Evolutionary conservation across 2,329 filamentous ascomycete genomes (phyloP).

Genomic region (Alternaria sp.): DNA sequence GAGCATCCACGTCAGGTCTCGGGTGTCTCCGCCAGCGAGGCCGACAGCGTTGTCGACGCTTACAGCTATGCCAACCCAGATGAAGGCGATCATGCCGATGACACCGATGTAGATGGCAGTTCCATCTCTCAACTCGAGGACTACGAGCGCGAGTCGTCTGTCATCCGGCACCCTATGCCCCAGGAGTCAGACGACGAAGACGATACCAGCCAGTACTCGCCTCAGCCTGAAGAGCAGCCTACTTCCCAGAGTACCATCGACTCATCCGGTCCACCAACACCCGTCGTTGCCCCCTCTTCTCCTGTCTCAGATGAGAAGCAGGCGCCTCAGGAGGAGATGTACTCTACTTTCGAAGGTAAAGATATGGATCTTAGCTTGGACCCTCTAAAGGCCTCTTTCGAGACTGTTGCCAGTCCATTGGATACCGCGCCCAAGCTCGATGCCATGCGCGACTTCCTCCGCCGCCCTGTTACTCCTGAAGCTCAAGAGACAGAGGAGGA

Average conservation of each 20-base stretch:
- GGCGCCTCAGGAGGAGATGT: slow-evolving; percentile 51
- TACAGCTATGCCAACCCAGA: slow-evolving; percentile 62
- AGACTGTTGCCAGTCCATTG: slow-evolving; percentile 36
- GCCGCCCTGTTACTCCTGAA: slow-evolving; percentile 61
- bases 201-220: slow-evolving; percentile 65
- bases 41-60: slow-evolving; percentile 59
- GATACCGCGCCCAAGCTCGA: slow-evolving; percentile 47
- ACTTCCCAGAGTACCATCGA: slow-evolving; percentile 46
- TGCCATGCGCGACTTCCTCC: slow-evolving; percentile 47
- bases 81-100: slow-evolving; percentile 62
- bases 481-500: slow-evolving; percentile 37
- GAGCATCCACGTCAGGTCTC: slow-evolving; percentile 67
- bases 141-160: slow-evolving; percentile 57
- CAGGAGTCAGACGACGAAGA: slow-evolving; percentile 53
- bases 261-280: slow-evolving; percentile 55
- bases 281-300: slow-evolving; percentile 44
- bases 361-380: slow-evolving; percentile 63
- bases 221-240: slow-evolving; percentile 47
- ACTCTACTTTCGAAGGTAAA: slow-evolving; percentile 57
- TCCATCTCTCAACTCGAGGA: slow-evolving; percentile 52
- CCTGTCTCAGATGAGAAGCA: slow-evolving; percentile 39
- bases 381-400: slow-evolving; percentile 58
- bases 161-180: slow-evolving; percentile 61
- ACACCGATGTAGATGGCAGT: slow-evolving; percentile 66
- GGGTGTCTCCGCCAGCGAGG: slow-evolving; percentile 64